Evolutionary conservation across 1,284 basidiomycete species (phyloP).

Genomic region (Irpex sp.): DNA sequence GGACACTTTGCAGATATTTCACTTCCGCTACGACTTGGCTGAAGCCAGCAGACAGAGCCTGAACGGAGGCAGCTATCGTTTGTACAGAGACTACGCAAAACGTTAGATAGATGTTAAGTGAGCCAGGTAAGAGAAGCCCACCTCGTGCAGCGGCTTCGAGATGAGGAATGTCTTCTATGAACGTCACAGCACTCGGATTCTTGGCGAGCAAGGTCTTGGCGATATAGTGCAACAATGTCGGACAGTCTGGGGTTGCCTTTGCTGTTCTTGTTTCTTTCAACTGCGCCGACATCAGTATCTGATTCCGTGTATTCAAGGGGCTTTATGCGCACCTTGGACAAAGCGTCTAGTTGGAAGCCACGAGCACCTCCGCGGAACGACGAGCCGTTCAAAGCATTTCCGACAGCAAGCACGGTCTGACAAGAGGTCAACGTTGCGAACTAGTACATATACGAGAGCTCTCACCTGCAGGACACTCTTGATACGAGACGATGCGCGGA

Average conservation of each 20-base stretch:
- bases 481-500: conserved; percentile 67
- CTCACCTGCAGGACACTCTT: conserved; percentile 65
- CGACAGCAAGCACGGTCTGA: conserved; percentile 68
- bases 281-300: conserved; percentile 31
- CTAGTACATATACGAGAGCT: conserved; percentile 1
- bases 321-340: conserved; percentile 60
- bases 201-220: conserved; percentile 68
- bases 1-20: conserved; percentile 31
- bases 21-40: conserved; percentile 56
- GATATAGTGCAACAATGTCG: conserved; percentile 84
- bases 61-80: conserved; percentile 54
- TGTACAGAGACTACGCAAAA: conserved; percentile 59
- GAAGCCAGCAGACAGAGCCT: conserved; percentile 52
- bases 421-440: background rate
- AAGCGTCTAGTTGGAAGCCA: conserved; percentile 79
- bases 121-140: conserved; percentile 28
- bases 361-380: conserved; percentile 79
- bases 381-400: conserved; percentile 78
- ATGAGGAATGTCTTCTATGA: conserved; percentile 78
- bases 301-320: background rate
- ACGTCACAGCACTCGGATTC: conserved; percentile 63
- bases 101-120: background rate
- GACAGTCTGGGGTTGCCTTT: conserved; percentile 62
- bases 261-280: conserved; percentile 81
- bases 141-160: conserved; percentile 79